Conservation (phyloP, 2,329 filamentous ascomycete species). For the Trichothecium sympodiale region DNA sequence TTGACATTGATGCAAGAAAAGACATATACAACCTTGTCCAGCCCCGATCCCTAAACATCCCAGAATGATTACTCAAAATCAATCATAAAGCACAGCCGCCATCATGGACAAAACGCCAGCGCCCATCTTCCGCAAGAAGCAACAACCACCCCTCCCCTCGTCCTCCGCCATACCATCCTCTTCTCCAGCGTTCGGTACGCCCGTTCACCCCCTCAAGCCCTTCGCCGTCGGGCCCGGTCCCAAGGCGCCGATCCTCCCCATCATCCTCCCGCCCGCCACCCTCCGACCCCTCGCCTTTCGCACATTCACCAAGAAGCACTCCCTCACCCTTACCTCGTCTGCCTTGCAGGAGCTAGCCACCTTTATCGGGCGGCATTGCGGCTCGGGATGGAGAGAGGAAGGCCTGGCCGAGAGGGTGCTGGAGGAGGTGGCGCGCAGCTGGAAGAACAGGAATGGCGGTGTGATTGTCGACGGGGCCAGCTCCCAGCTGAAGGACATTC, state of each 20-base stretch:
- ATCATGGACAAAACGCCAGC: slow-evolving; percentile 28
- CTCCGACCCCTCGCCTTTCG: slow-evolving; percentile 86
- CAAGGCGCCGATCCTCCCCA: slow-evolving; percentile 65
- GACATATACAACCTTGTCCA: not conserved
- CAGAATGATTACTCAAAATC: not conserved
- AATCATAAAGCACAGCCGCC: slow-evolving; percentile 1
- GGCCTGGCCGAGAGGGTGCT: slow-evolving; percentile 85
- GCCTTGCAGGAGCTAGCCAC: slow-evolving; percentile 74
- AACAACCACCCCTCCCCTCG: slow-evolving; percentile 19
- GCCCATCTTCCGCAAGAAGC: slow-evolving; percentile 23
- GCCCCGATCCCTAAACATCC: not conserved
- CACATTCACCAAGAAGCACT: slow-evolving; percentile 96
- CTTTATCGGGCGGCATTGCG: slow-evolving; percentile 90
- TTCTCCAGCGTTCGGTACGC: slow-evolving; percentile 82
- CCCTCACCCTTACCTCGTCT: slow-evolving; percentile 79
- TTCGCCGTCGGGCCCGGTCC: slow-evolving; percentile 38
- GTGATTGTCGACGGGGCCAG: slow-evolving; percentile 82
- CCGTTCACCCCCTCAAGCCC: slow-evolving; percentile 64
- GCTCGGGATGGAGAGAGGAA: slow-evolving; percentile 92
- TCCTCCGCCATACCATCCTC: slow-evolving; percentile 69
- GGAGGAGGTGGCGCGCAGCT: slow-evolving; percentile 81
- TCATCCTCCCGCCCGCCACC: slow-evolving; percentile 77
- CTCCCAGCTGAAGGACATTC: slow-evolving; percentile 66
- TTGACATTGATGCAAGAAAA: not conserved
- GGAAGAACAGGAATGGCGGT: slow-evolving; percentile 82